These are phyloP conservation scores for Pelargonium myrrhifolium DNA, from an alignment of 441 rosid genomes.

Conservation along the genomic window DNA sequence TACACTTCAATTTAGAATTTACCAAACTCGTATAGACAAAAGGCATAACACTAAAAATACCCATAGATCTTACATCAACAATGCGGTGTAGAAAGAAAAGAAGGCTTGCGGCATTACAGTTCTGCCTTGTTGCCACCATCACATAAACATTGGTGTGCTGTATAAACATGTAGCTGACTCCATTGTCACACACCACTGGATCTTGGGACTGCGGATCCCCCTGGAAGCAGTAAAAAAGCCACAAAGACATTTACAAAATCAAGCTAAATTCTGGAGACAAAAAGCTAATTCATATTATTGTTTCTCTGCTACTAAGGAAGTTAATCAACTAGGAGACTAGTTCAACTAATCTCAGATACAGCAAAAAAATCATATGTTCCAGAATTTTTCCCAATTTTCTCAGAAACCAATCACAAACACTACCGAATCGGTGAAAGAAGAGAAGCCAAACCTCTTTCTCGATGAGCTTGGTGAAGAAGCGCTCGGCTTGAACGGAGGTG, in stretches of 20 bases:
- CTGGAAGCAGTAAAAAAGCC: conserved; percentile 24
- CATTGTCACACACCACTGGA: conserved; percentile 92
- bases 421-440: not conserved
- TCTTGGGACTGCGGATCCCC: conserved; percentile 93
- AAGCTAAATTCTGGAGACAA: not conserved
- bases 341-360: not conserved
- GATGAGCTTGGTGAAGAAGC: conserved; percentile 93
- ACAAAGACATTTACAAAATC: not conserved
- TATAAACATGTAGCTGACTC: conserved; percentile 86
- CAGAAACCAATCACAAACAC: not conserved
- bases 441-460: conserved; percentile 68
- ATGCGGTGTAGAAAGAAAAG: conserved; percentile 82
- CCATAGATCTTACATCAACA: conserved; percentile 59
- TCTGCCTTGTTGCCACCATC: conserved; percentile 87
- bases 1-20: not conserved
- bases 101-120: conserved; percentile 92
- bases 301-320: no score
- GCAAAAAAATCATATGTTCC: not conserved
- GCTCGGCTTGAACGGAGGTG: conserved; percentile 81
- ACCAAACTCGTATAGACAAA: not conserved
- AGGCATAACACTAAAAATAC: conserved; percentile 12
- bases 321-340: no score
- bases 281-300: not conserved
- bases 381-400: not conserved
- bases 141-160: conserved; percentile 86